A percentile compares a stretch with the other conserved stretches of the same genome.
These are phyloP conservation scores for Cyclanthera cordifolia DNA, from an alignment of 306 rosid genomes.

Conservation along the genomic window DNA sequence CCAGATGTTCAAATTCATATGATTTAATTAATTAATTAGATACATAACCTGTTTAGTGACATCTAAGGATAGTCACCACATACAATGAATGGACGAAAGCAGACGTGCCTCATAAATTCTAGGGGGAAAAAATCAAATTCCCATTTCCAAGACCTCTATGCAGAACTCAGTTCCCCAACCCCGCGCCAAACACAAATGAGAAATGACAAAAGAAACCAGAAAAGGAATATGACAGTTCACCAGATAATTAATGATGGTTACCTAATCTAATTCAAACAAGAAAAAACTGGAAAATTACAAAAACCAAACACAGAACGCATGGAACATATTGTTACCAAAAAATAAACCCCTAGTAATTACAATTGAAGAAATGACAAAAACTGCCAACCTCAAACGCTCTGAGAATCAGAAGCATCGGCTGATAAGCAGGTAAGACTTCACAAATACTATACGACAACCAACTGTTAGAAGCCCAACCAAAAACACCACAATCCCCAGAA, in stretches of 20 bases:
- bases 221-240: not conserved
- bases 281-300: not conserved
- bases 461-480: not conserved
- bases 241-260: not conserved
- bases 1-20: not conserved
- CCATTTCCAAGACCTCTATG: not conserved
- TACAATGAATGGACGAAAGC: not conserved
- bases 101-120: not conserved
- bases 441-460: not conserved
- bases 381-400: no score
- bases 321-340: not conserved
- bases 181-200: not conserved
- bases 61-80: not conserved
- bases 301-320: not conserved
- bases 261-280: not conserved
- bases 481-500: not conserved
- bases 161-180: not conserved
- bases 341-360: not conserved
- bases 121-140: not conserved
- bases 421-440: no score
- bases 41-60: not conserved
- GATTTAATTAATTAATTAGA: not conserved
- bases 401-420: no score
- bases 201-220: not conserved
- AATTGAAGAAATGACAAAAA: no score